Evolutionary conservation across 805 yeast species (phyloP).

Genomic region (Starmerella sirachaensis): DNA sequence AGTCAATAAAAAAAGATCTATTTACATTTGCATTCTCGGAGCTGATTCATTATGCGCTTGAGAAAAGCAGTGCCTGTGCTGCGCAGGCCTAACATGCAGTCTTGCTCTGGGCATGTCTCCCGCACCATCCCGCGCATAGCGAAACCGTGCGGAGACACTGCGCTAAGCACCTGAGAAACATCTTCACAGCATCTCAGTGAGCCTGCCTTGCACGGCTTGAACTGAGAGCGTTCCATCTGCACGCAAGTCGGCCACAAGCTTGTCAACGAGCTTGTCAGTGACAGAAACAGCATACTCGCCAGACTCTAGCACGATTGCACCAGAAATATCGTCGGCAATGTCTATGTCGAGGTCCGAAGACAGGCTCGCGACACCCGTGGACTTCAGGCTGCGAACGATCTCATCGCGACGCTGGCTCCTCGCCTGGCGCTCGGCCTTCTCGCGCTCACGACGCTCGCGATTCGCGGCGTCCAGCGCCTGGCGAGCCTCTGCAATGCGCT

Average conservation of each 20-base stretch:
- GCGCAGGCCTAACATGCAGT: too few species aligned
- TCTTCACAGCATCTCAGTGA: too few species aligned
- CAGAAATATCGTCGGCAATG: constrained; percentile 16
- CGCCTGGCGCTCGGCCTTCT: constrained; percentile 17
- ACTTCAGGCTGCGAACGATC: constrained; percentile 11
- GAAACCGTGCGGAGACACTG: too few species aligned
- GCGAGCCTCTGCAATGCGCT: constrained; percentile 19
- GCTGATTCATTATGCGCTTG: neutral
- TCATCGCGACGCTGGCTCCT: constrained; percentile 14
- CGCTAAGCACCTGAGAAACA: neutral
- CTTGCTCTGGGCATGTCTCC: too few species aligned
- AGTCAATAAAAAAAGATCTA: neutral
- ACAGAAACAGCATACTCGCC: constrained; percentile 16
- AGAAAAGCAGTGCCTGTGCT: neutral
- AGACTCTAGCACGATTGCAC: constrained; percentile 17
- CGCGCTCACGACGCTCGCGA: constrained; percentile 16
- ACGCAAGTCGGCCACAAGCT: constrained; percentile 5
- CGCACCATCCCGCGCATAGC: too few species aligned
- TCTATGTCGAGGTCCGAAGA: constrained; percentile 15
- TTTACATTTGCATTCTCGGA: neutral
- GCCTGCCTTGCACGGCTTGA: too few species aligned
- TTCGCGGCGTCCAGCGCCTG: constrained; percentile 20
- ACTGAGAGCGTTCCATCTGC: too few species aligned
- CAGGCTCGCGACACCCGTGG: constrained; percentile 19
- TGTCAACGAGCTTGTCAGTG: constrained; percentile 8